phyloP scores from a whole-genome alignment of 73 alveolate species.

The Symbiodinium pilosum region DNA sequence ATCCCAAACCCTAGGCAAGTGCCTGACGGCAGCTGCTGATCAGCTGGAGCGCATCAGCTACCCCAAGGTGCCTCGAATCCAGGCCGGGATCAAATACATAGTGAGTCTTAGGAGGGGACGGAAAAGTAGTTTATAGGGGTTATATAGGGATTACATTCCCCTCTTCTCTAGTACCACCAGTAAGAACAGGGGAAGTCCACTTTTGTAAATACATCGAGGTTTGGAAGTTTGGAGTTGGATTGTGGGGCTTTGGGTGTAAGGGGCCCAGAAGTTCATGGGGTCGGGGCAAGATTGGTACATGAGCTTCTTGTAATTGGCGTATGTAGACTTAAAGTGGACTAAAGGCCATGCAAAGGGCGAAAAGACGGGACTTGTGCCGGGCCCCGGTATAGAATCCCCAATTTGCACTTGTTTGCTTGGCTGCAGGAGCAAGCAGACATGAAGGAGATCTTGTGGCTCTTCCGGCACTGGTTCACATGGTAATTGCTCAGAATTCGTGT shows the following conservation, averaged over 20 bases:
- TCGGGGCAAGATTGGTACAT: too few species aligned
- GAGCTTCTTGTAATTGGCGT: too few species aligned
- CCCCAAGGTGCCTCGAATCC: neutral
- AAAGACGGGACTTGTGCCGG: too few species aligned
- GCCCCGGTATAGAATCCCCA: too few species aligned
- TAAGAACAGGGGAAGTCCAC: neutral
- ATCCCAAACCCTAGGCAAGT: neutral
- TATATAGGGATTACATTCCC: too few species aligned
- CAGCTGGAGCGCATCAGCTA: slow-evolving; percentile 1
- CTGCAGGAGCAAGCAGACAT: neutral
- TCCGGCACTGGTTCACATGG: too few species aligned
- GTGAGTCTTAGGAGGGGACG: neutral
- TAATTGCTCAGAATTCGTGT: too few species aligned
- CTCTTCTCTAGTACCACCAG: too few species aligned
- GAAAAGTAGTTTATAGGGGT: neutral
- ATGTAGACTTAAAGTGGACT: too few species aligned
- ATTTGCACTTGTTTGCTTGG: neutral
- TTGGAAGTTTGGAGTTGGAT: neutral
- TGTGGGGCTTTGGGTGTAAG: neutral
- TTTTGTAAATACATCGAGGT: neutral
- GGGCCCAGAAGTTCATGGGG: too few species aligned
- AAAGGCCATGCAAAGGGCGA: too few species aligned
- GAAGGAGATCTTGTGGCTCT: neutral
- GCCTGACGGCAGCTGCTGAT: neutral
- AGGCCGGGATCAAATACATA: neutral